phyloP scores from a whole-genome alignment of 2,329 filamentous ascomycete genomes.

The Cadophora sp. region DNA sequence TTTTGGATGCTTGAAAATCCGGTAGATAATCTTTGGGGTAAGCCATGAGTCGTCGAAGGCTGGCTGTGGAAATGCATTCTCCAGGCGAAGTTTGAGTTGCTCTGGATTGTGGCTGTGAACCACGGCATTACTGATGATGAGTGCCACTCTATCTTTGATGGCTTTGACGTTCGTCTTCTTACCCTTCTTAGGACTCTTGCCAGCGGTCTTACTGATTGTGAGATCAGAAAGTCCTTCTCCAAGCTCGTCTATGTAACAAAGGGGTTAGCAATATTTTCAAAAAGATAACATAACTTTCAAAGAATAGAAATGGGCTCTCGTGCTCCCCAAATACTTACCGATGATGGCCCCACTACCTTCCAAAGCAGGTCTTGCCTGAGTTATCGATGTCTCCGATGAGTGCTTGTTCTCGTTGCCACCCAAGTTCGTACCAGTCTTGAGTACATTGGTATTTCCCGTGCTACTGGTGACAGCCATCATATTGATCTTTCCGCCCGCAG shows the following conservation, averaged over 20 bases:
- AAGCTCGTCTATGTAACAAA: neutral
- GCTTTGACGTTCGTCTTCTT: neutral
- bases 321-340: too few relatives aligned
- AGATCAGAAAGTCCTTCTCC: neutral
- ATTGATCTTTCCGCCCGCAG: constrained; percentile 13
- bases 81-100: neutral
- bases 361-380: neutral
- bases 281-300: too few relatives aligned
- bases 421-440: neutral
- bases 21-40: neutral
- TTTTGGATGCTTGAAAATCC: neutral
- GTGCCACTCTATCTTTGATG: neutral
- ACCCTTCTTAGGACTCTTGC: neutral
- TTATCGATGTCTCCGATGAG: neutral
- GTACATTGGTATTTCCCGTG: neutral
- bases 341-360: neutral
- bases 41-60: neutral
- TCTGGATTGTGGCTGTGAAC: neutral
- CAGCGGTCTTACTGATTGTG: neutral
- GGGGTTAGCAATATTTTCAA: too few relatives aligned
- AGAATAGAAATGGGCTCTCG: too few relatives aligned
- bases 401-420: neutral
- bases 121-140: neutral
- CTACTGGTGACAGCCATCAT: neutral
- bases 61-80: neutral